A percentile compares a stretch with the other conserved stretches of the same genome.
Conservation (phyloP, 345 rosid genomes). For the Eutrema heterophyllum region DNA sequence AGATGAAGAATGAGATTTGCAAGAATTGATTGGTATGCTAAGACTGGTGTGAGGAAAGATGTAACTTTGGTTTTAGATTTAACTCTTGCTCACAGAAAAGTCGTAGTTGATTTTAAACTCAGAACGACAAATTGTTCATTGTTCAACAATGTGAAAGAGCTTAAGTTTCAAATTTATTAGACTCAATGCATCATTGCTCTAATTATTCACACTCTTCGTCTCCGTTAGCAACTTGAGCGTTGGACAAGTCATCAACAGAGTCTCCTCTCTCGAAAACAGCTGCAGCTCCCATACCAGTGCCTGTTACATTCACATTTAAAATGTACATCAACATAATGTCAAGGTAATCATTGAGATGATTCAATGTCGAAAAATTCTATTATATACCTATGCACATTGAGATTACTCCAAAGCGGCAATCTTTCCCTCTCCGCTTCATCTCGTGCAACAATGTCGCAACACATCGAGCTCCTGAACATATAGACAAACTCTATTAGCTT, state of each 20-base stretch:
- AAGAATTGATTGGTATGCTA: background rate
- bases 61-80: conserved; percentile 16
- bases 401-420: conserved; percentile 80
- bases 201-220: conserved; percentile 20
- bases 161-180: background rate
- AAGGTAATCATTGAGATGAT: background rate
- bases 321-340: background rate
- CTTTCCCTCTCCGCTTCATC: conserved; percentile 89
- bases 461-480: conserved; percentile 72
- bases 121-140: background rate
- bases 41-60: background rate
- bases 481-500: background rate
- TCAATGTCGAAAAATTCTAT: background rate
- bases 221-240: conserved; percentile 35
- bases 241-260: conserved; percentile 44
- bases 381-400: conserved; percentile 95
- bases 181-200: conserved; percentile 3
- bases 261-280: conserved; percentile 90
- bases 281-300: conserved; percentile 88
- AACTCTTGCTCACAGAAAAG: background rate
- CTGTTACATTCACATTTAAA: conserved; percentile 29
- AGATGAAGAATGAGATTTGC: conserved; percentile 32
- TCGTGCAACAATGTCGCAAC: conserved; percentile 81
- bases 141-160: conserved; percentile 2
- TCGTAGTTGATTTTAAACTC: conserved; percentile 6